Conservation (phyloP, 495 filamentous ascomycete genomes). For the Hyaloscypha hepaticicola region DNA sequence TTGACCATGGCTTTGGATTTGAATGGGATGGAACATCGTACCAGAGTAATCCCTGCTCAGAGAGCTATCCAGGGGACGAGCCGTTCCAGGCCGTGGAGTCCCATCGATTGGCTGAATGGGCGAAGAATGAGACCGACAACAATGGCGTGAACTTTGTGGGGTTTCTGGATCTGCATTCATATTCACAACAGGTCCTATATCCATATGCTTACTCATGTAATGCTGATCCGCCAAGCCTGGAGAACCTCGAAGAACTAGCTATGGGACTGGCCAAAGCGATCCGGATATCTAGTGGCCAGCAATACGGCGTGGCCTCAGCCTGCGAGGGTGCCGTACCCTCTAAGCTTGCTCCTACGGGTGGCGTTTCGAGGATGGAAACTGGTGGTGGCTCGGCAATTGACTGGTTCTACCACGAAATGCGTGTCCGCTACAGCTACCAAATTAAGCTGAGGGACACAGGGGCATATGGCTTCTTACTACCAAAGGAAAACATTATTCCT, state of each 20-base stretch:
- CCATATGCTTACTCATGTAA: slow-evolving; percentile 87
- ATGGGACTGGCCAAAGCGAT: slow-evolving; percentile 91
- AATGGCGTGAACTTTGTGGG: slow-evolving; percentile 72
- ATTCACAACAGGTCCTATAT: slow-evolving; percentile 92
- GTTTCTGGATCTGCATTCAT: slow-evolving; percentile 90
- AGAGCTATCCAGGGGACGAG: slow-evolving; percentile 80
- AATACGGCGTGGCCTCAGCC: slow-evolving; percentile 79
- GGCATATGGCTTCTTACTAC: slow-evolving; percentile 90
- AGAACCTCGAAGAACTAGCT: slow-evolving; percentile 88
- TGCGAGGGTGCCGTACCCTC: slow-evolving; percentile 73
- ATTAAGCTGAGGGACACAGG: slow-evolving; percentile 94
- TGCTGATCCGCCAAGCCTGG: slow-evolving; percentile 73
- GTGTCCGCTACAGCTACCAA: slow-evolving; percentile 84
- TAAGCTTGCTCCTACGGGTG: slow-evolving; percentile 12
- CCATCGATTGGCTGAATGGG: slow-evolving; percentile 75
- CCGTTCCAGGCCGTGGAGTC: slow-evolving; percentile 87
- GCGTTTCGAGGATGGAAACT: slow-evolving; percentile 50
- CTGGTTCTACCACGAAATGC: slow-evolving; percentile 91
- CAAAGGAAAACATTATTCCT: slow-evolving; percentile 82
- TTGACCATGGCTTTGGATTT: slow-evolving; percentile 83
- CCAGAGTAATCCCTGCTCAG: slow-evolving; percentile 82
- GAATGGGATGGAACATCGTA: slow-evolving; percentile 72
- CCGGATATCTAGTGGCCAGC: slow-evolving; percentile 67
- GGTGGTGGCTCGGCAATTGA: slow-evolving; percentile 87
- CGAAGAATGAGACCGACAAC: slow-evolving; percentile 72